These are phyloP conservation scores for Aspergillus alliaceus DNA, from an alignment of 2,329 filamentous ascomycete genomes.

Conservation along the genomic window DNA sequence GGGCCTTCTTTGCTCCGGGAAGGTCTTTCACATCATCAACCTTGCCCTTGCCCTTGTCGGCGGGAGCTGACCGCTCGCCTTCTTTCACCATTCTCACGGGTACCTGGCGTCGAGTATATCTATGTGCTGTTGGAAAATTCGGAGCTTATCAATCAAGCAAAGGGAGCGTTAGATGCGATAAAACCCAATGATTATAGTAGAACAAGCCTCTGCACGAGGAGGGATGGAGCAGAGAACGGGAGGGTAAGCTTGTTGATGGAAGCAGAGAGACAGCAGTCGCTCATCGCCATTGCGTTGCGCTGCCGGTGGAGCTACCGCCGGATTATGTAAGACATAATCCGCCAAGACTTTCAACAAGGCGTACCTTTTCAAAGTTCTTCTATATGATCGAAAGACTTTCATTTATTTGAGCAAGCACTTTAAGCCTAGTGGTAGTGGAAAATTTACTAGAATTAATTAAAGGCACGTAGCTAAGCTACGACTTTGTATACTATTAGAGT, in stretches of 20 bases:
- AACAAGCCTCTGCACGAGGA: slow-evolving; percentile 13
- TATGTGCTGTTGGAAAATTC: slow-evolving; percentile 11
- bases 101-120: slow-evolving; percentile 33
- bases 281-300: slow-evolving; percentile 26
- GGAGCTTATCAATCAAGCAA: slow-evolving; percentile 4
- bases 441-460: not conserved
- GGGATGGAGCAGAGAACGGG: slow-evolving; percentile 20
- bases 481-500: no score
- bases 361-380: no score
- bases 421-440: not conserved
- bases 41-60: slow-evolving; percentile 97
- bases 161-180: slow-evolving; percentile 3
- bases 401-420: not conserved
- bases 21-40: slow-evolving; percentile 67
- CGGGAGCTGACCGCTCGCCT: slow-evolving; percentile 77
- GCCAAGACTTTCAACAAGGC: slow-evolving; percentile 15
- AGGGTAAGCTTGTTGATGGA: slow-evolving; percentile 28
- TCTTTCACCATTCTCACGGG: slow-evolving; percentile 78
- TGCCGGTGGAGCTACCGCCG: slow-evolving; percentile 25
- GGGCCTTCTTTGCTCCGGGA: slow-evolving; percentile 52
- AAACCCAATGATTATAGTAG: slow-evolving; percentile 17
- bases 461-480: not conserved
- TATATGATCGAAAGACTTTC: no score
- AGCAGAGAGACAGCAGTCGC: slow-evolving; percentile 24
- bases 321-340: slow-evolving; percentile 22